phyloP scores from a whole-genome alignment of 805 yeast species.

The Dipodascopsis uninucleata region DNA sequence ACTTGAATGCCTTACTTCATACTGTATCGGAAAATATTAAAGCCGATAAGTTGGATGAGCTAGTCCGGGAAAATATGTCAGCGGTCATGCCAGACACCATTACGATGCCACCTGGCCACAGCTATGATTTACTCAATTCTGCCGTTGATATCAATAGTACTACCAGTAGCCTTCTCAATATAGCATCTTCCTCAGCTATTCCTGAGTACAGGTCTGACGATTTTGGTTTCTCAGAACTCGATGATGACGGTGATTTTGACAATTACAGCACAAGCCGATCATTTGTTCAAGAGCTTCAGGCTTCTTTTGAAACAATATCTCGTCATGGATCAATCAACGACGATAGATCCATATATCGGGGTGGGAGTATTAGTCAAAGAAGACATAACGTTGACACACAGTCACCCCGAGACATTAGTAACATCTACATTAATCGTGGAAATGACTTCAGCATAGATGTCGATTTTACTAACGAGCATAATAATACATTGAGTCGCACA shows the following conservation, averaged over 20 bases:
- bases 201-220: background rate
- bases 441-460: too few species aligned
- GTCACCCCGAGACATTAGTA: too few species aligned
- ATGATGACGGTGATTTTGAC: background rate
- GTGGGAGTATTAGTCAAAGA: too few species aligned
- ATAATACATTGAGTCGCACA: too few species aligned
- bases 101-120: background rate
- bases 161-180: background rate
- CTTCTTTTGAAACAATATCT: too few species aligned
- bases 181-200: too few species aligned
- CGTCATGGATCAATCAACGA: too few species aligned
- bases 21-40: constrained; percentile 1
- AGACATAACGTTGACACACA: too few species aligned
- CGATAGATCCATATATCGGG: too few species aligned
- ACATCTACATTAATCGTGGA: too few species aligned
- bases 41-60: constrained; percentile 1
- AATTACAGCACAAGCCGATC: background rate
- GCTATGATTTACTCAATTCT: background rate
- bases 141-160: background rate
- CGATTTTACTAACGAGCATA: too few species aligned
- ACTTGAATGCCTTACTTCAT: background rate
- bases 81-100: constrained; percentile 1
- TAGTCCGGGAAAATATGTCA: background rate
- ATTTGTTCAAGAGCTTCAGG: too few species aligned
- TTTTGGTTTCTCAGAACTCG: background rate